Evolutionary conservation across 768 basidiomycete genomes (phyloP).

Genomic region (Clitopilus passeckerianus): DNA sequence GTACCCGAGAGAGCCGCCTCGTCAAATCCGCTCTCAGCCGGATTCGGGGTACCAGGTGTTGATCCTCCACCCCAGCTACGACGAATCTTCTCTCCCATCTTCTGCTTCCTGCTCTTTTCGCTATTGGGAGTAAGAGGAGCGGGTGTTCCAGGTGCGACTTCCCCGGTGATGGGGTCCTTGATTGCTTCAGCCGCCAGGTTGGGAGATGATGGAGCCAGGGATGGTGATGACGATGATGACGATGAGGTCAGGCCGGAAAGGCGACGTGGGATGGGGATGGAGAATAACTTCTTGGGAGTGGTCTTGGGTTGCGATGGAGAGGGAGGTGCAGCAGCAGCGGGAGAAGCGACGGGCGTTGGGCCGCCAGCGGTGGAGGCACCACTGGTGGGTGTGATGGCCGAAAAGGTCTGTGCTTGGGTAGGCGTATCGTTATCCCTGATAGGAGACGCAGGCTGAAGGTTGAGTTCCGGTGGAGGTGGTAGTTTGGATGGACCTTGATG

Average conservation of each 20-base stretch:
- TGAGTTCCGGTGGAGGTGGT: conserved; percentile 13
- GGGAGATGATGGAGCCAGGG: conserved; percentile 2
- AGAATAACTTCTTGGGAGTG: background rate
- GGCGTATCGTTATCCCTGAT: conserved; percentile 3
- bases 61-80: conserved; percentile 15
- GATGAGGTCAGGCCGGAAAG: background rate
- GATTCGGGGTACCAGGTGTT: background rate
- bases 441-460: conserved; percentile 16
- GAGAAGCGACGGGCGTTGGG: background rate
- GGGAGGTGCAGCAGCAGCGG: background rate
- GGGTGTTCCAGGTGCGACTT: conserved; percentile 4
- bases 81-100: conserved; percentile 20
- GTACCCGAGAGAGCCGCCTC: background rate
- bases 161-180: conserved; percentile 2
- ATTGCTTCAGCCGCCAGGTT: background rate
- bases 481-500: conserved; percentile 2
- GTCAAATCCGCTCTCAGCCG: background rate
- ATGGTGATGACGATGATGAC: background rate
- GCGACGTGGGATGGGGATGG: background rate
- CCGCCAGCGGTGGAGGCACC: background rate
- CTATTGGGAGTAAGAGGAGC: conserved; percentile 2
- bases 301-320: background rate
- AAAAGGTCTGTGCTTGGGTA: background rate
- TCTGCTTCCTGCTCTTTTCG: conserved; percentile 15
- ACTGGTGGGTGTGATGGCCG: background rate